Evolutionary conservation across 2,329 filamentous ascomycete species (phyloP).

Genomic region (Trichothecium sympodiale): DNA sequence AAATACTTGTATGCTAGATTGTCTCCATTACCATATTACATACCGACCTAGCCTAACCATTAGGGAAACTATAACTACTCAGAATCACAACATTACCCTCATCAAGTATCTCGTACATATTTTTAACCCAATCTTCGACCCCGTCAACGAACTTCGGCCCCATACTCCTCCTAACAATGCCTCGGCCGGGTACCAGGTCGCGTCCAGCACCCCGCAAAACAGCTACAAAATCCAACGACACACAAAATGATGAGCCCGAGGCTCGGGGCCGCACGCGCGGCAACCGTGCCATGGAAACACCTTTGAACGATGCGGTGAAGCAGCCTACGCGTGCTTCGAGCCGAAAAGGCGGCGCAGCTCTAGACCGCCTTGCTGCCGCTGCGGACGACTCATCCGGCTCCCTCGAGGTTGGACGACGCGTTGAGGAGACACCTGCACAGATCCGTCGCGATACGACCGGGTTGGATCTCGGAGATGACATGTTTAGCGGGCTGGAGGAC

Average conservation of each 20-base stretch:
- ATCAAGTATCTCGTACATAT: no score
- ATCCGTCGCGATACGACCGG: slow-evolving; percentile 33
- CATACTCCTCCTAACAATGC: slow-evolving; percentile 3
- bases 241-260: background rate
- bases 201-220: slow-evolving; percentile 1
- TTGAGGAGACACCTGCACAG: slow-evolving; percentile 10
- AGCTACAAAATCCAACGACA: background rate
- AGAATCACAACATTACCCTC: no score
- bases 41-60: no score
- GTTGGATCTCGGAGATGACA: slow-evolving; percentile 34
- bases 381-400: background rate
- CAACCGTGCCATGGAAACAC: slow-evolving; percentile 12
- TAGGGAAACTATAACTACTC: no score
- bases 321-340: no score
- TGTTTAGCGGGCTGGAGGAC: slow-evolving; percentile 34
- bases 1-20: no score
- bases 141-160: background rate
- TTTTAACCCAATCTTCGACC: no score
- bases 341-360: slow-evolving; percentile 7
- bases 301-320: background rate
- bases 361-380: slow-evolving; percentile 3
- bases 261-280: slow-evolving; percentile 12
- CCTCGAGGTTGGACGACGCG: slow-evolving; percentile 1
- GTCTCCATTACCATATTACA: no score
- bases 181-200: slow-evolving; percentile 3